Evolutionary conservation across 2,329 filamentous ascomycete genomes (phyloP).

Genomic region (Fusarium marasasianum): DNA sequence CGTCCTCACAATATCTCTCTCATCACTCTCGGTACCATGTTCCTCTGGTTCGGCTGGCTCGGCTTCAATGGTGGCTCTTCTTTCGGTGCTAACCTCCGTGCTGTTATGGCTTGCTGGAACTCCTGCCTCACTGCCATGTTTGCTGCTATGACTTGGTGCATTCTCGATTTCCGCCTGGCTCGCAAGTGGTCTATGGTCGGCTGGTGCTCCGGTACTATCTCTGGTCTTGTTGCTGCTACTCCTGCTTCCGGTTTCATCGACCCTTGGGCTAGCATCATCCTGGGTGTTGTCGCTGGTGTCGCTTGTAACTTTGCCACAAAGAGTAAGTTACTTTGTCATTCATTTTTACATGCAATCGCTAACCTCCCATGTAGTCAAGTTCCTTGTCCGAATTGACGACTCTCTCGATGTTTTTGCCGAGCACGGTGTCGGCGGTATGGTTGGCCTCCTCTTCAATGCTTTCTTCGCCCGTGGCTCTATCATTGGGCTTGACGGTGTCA

Average conservation of each 20-base stretch:
- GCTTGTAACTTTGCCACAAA: slow-evolving; percentile 76
- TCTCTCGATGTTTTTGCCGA: slow-evolving; percentile 78
- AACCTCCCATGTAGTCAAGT: slow-evolving; percentile 59
- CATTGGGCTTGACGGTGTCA: slow-evolving; percentile 80
- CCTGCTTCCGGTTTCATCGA: slow-evolving; percentile 75
- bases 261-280: slow-evolving; percentile 72
- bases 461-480: slow-evolving; percentile 76
- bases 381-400: slow-evolving; percentile 72
- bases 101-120: slow-evolving; percentile 98
- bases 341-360: not conserved
- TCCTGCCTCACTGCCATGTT: slow-evolving; percentile 93
- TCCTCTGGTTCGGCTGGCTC: slow-evolving; percentile 99
- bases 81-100: slow-evolving; percentile 93
- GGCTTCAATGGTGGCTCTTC: slow-evolving; percentile 98
- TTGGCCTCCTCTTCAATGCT: slow-evolving; percentile 77
- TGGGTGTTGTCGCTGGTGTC: slow-evolving; percentile 73
- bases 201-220: slow-evolving; percentile 77
- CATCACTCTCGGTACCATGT: slow-evolving; percentile 92
- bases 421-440: slow-evolving; percentile 74
- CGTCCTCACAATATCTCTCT: slow-evolving; percentile 98
- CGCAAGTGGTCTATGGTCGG: slow-evolving; percentile 90
- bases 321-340: slow-evolving; percentile 42
- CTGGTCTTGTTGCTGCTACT: slow-evolving; percentile 75
- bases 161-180: slow-evolving; percentile 94
- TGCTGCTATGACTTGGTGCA: slow-evolving; percentile 89